These are phyloP conservation scores for Zostera marina DNA, from an alignment of 116 monocot genomes.

Conservation along the genomic window DNA sequence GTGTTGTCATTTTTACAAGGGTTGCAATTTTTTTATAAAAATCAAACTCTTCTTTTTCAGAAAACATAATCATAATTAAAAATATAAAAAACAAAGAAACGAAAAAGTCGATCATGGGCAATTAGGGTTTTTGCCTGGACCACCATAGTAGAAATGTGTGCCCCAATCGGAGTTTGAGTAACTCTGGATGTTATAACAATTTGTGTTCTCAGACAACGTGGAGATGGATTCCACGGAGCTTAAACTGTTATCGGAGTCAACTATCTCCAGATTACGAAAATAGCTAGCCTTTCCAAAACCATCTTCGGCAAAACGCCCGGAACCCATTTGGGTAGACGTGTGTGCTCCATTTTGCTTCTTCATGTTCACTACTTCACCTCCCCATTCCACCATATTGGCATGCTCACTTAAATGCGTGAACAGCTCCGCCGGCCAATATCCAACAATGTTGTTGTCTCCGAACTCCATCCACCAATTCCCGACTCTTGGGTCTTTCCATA, in stretches of 20 bases:
- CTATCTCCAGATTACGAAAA: slow-evolving; percentile 81
- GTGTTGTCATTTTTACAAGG: no score
- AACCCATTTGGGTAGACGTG: slow-evolving; percentile 93
- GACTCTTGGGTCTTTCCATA: slow-evolving; percentile 92
- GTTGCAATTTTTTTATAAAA: no score
- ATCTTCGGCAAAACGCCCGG: slow-evolving; percentile 70
- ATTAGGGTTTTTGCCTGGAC: slow-evolving; percentile 60
- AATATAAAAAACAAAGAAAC: no score
- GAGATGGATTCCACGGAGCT: slow-evolving; percentile 33
- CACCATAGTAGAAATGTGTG: slow-evolving; percentile 85
- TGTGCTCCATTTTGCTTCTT: slow-evolving; percentile 35
- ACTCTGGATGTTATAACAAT: slow-evolving; percentile 81
- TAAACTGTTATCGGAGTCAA: slow-evolving; percentile 89
- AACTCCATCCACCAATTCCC: slow-evolving; percentile 99
- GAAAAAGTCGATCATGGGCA: slow-evolving; percentile 38
- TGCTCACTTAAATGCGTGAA: slow-evolving; percentile 87
- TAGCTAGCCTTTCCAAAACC: slow-evolving; percentile 75
- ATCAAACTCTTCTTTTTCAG: no score
- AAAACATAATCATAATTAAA: no score
- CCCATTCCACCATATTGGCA: slow-evolving; percentile 97
- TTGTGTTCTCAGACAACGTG: slow-evolving; percentile 69
- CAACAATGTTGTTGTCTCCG: slow-evolving; percentile 57
- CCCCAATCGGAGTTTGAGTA: slow-evolving; percentile 67
- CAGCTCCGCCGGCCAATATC: slow-evolving; percentile 98
- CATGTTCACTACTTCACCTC: slow-evolving; percentile 88